Evolutionary conservation across 2,329 filamentous ascomycete species (phyloP), one percentile per base, ranked within the genome.

Genomic region (Aspergillus udagawae): DNA sequence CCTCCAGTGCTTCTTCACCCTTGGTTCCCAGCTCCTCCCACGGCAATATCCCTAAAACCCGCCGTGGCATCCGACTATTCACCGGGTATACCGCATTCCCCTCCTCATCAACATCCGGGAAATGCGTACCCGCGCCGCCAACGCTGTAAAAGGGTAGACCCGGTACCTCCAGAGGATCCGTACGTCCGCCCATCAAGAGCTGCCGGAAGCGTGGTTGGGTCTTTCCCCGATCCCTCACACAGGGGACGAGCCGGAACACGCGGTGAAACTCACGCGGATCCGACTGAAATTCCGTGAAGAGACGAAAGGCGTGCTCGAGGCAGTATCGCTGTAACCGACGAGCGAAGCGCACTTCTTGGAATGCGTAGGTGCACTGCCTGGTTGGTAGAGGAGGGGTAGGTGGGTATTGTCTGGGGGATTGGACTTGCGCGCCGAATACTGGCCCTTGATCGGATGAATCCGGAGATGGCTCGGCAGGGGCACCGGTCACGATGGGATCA

Each of bases 101-200:
- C 1, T 69, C 51, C 21, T 64, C 59, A 54, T 77, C 75, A n/a
- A 65, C 67, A 2, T 69, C 66, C 6, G 76, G 75, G 63, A 86
- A 90, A 65, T 87, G 88, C 0, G 84, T 87, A 0, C 89, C 89
- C 0, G 86, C 81, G 2, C 86, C 86, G 1, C 88, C 88, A 20
- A 91, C 76, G 60, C 86, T 80, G 29, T 86, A 80, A 53, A 89
- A 86, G 0, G 89, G 86, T 4, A 81, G 79, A 3, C 77, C 75
- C 77, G 82, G 86, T 54, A 83, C 75, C 55, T 85, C 80, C 1
- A 92, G 74, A 0, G 81, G 75, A n/a, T 82, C 81, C 59, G 69
- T 63, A 2, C 71, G 65, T 8, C 67, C 67, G 4, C 74, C 70
- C 7, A 68, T 67, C 6, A 83, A 66, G 5, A 78, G 63, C 3